Base-by-base conservation (phyloP, 176 grass and related monocot genomes). In the Ensete glaucum region DNA sequence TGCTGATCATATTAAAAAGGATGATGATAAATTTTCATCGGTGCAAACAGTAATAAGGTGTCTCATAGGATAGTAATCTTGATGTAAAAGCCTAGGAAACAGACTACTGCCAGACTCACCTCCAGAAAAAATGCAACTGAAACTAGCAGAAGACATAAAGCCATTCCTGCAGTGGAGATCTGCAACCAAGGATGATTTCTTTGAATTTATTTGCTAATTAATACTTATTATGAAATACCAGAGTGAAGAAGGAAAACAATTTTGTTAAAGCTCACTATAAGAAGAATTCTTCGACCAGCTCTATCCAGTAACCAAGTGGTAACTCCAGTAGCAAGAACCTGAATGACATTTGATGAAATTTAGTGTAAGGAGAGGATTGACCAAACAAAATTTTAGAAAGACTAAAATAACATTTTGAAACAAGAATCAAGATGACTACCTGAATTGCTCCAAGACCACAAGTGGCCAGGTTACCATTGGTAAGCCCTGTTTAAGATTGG, bases 401-500 rank as follows among this genome's bases (percentile, higher is more conserved):
- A 24, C 69, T 53, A 23, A 21, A 57, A 53, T 14, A 29, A 16
- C 11, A 16, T 72, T 50, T 11, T 64, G n/a, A 57, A 62, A 24
- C 49, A 27, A 67, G 16, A 34, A 64, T 54, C 23, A 50, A 76
- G 59, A 56, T 76, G 75, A 55, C 74, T 72, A 93, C 90, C 90
- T 99, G 95, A 84, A 99, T 94, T 82, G 82, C 95, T 56, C 95
- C 95, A 86, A 99, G 95, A 76, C 80, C 95, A 85, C 77, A 87
- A 79, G 95, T 94, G 55, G 91, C 95, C 72, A 94, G 75, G 78
- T 94, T 76, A 89, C 95, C 82, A 89, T 99, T 71, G 73, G 82
- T 94, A 57, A 99, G 64, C 22, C 95, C 95, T 93, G 84, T 86
- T 86, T 65, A 15, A 91, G 87, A 74, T 84, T 15, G 13, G 51